A percentile compares a stretch with the other conserved stretches of the same genome.
Conservation (phyloP, 1,139 yeast genomes). For the Groenewaldozyma auringiensis region DNA sequence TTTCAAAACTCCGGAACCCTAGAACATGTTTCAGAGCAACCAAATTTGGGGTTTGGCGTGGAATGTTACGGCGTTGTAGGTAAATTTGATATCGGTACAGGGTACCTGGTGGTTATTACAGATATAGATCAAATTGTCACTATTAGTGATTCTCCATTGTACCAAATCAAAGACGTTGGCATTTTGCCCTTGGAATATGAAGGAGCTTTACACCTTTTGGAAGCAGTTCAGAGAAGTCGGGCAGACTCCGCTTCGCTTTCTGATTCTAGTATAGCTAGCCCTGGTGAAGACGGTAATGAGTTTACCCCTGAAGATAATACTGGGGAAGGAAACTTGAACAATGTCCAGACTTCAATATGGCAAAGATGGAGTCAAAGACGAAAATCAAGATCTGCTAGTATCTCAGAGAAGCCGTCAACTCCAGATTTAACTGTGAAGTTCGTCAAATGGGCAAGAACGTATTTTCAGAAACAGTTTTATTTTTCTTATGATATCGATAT, state of each 20-base stretch:
- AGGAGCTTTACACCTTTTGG: slow-evolving; percentile 4
- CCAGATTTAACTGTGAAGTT: slow-evolving; percentile 11
- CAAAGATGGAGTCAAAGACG: background rate
- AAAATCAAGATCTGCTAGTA: background rate
- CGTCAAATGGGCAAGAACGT: slow-evolving; percentile 9
- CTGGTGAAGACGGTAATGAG: background rate
- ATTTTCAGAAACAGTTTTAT: slow-evolving; percentile 16
- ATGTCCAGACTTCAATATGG: background rate
- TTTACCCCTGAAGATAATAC: background rate
- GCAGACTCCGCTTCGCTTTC: background rate
- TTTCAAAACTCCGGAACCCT: background rate
- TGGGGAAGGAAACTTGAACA: background rate
- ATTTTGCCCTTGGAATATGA: slow-evolving; percentile 16
- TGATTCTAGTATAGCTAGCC: background rate
- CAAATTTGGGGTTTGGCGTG: background rate
- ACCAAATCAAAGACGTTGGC: slow-evolving; percentile 12
- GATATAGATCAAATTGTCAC: slow-evolving; percentile 13
- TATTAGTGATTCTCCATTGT: slow-evolving; percentile 12
- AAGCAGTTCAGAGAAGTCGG: background rate
- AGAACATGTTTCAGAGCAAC: background rate
- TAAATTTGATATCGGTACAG: slow-evolving; percentile 17
- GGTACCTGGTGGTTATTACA: slow-evolving; percentile 19
- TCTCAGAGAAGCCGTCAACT: background rate
- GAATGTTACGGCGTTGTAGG: slow-evolving; percentile 18
- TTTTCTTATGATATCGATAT: slow-evolving; percentile 21